phyloP scores from a whole-genome alignment of 2,329 filamentous ascomycete genomes.

The Colletotrichum kahawae region DNA sequence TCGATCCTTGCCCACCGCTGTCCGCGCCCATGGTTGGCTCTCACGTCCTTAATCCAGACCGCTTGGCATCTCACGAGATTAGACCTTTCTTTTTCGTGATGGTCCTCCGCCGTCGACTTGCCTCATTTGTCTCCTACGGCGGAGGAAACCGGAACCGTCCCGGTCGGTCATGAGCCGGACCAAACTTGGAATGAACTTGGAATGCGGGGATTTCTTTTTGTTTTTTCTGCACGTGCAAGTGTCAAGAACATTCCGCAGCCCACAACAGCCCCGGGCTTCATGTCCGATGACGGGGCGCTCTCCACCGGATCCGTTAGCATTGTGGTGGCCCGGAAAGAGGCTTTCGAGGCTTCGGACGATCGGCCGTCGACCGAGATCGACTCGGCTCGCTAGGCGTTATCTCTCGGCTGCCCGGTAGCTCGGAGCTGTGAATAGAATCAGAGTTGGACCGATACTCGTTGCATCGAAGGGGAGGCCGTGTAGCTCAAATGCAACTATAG shows the following conservation, averaged over 20 bases:
- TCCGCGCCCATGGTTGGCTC: not conserved
- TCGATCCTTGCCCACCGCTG: not conserved
- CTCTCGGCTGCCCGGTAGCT: not conserved
- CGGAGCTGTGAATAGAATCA: not conserved
- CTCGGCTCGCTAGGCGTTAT: not conserved
- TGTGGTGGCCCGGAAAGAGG: not conserved
- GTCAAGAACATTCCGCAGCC: not conserved
- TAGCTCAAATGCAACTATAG: not conserved
- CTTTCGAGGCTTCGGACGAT: not conserved
- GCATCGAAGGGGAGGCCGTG: not conserved
- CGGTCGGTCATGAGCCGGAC: not conserved
- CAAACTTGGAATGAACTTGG: not conserved
- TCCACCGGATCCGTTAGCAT: not conserved
- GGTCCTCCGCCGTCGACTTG: not conserved
- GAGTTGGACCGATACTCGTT: not conserved
- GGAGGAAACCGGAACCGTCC: not conserved
- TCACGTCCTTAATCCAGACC: not conserved
- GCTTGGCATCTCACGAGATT: not conserved
- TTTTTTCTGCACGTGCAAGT: not conserved
- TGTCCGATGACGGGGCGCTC: not conserved
- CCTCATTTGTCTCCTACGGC: not conserved
- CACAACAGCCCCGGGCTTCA: not conserved
- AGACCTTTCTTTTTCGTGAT: not conserved
- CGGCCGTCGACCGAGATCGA: conserved; percentile 1
- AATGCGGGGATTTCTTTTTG: not conserved